Evolutionary conservation across 495 filamentous ascomycete species (phyloP).

Genomic region (Daldinia childiae): DNA sequence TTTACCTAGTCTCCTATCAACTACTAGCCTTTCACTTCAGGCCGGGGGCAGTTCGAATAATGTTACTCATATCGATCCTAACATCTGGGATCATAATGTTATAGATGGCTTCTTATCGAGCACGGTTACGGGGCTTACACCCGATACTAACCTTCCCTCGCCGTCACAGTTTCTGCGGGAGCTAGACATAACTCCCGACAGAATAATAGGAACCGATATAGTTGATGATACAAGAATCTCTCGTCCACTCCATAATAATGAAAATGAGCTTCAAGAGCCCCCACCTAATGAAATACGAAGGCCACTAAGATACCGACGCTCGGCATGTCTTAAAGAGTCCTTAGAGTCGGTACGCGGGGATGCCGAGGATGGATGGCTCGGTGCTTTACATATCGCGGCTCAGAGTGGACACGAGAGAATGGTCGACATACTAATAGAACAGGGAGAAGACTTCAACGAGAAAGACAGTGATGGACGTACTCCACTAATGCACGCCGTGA

Average conservation of each 20-base stretch:
- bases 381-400: conserved; percentile 39
- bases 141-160: background rate
- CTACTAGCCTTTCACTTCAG: background rate
- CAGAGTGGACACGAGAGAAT: conserved; percentile 37
- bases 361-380: conserved; percentile 32
- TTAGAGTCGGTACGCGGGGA: background rate
- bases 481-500: conserved; percentile 38
- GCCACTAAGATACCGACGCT: conserved; percentile 14
- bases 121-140: background rate
- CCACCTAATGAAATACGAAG: background rate
- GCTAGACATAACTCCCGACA: background rate
- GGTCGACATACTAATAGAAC: conserved; percentile 30
- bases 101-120: background rate
- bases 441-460: conserved; percentile 25
- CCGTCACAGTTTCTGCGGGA: conserved; percentile 11
- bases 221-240: background rate
- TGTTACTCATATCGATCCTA: background rate
- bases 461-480: conserved; percentile 39
- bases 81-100: conserved; percentile 4
- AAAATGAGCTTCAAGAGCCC: background rate
- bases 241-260: background rate
- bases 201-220: background rate
- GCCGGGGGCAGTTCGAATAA: background rate
- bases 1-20: background rate
- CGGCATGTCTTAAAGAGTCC: conserved; percentile 11